A percentile compares a stretch with the other conserved stretches of the same genome.
Conservation (phyloP, 768 basidiomycete genomes). For the Lactarius sanguifluus region DNA sequence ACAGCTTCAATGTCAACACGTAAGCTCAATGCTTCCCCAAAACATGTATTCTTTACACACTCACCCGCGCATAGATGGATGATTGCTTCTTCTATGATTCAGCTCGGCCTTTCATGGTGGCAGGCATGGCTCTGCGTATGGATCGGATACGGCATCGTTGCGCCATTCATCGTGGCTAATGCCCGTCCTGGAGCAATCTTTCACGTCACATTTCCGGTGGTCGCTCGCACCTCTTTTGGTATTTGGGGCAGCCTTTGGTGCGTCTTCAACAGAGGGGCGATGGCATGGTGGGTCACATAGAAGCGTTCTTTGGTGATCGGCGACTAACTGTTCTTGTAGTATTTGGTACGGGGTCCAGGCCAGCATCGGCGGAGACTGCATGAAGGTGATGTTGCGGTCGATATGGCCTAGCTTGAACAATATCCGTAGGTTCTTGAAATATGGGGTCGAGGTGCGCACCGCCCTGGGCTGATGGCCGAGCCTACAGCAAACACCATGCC, state of each 20-base stretch:
- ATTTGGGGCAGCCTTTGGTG: conserved; percentile 79
- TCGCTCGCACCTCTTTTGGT: conserved; percentile 74
- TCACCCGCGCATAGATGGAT: conserved; percentile 54
- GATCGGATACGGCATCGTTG: conserved; percentile 45
- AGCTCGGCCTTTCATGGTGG: conserved; percentile 77
- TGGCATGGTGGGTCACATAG: conserved; percentile 59
- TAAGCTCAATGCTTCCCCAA: conserved; percentile 36
- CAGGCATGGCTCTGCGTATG: conserved; percentile 82
- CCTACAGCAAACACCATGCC: conserved; percentile 65
- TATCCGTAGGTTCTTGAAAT: conserved; percentile 50
- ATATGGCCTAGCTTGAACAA: conserved; percentile 75
- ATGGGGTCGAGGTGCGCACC: not conserved
- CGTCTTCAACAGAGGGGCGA: conserved; percentile 70
- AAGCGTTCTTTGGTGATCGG: not conserved
- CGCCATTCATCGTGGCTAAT: conserved; percentile 74
- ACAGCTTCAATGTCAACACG: conserved; percentile 79
- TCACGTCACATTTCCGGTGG: conserved; percentile 76
- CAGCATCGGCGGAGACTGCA: conserved; percentile 79
- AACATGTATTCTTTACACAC: not conserved
- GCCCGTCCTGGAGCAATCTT: conserved; percentile 76
- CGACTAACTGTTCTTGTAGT: conserved; percentile 35
- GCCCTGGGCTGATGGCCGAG: conserved; percentile 14
- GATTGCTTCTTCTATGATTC: conserved; percentile 75
- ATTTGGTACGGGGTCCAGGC: conserved; percentile 81
- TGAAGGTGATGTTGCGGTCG: conserved; percentile 69